Evolutionary conservation across 345 rosid genomes (phyloP).

Genomic region (Eucalyptus marginata): DNA sequence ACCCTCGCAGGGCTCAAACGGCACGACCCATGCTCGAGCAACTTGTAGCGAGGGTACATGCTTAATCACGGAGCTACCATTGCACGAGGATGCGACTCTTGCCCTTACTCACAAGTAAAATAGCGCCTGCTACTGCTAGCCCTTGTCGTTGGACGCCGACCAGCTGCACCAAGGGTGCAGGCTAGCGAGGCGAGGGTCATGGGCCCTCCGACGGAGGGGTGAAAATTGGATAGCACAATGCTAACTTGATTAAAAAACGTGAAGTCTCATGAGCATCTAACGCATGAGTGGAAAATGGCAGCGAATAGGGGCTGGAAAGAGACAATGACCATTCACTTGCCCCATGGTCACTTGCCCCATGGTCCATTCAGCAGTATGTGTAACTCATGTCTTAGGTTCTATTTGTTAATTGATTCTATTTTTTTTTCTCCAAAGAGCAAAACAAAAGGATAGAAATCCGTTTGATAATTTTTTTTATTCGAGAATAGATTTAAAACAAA

Average conservation of each 20-base stretch:
- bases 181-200: background rate
- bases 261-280: background rate
- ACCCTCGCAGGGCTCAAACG: background rate
- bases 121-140: background rate
- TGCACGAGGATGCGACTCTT: background rate
- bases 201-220: background rate
- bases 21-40: background rate
- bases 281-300: background rate
- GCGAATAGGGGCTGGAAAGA: background rate
- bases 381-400: background rate
- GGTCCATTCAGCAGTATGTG: background rate
- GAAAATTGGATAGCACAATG: background rate
- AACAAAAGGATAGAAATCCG: accelerated
- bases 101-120: background rate
- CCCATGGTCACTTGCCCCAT: background rate
- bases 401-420: too few relatives aligned
- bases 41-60: too few relatives aligned
- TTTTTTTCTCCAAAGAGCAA: too few relatives aligned
- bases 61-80: background rate
- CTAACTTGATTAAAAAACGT: background rate
- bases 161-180: too few relatives aligned
- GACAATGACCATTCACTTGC: background rate
- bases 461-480: too few relatives aligned
- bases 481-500: too few relatives aligned
- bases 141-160: background rate